Base-by-base conservation (phyloP, 441 rosid genomes). In the Adansonia rubrostipa region DNA sequence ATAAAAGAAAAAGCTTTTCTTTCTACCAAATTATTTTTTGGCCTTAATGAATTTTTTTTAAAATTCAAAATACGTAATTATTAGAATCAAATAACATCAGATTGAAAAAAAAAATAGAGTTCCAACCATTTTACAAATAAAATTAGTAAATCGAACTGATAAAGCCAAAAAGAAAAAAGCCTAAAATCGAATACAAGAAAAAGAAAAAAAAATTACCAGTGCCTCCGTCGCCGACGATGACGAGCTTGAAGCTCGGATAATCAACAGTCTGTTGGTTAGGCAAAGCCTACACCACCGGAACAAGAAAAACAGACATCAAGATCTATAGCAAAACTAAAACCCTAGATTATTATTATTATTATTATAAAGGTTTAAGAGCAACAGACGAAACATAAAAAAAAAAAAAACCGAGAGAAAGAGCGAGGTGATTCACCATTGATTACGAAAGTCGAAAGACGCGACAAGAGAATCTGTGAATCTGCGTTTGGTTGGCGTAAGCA, bases 181-280 rank as follows among this genome's bases (percentile, higher is more conserved):
- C 45, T 10, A 5, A 15, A 36, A 51, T 22, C 6, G 9, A 33
- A 45, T 48, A 70, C 8, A 9, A 45, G 74, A 2, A 48, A 70
- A 19, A 50, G 15, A 9, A 22, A 47, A 33, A 57, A 51, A 14
- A 6, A 60, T 62, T 80, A 90, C 94, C 94, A 56, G 94, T 90
- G 67, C 94, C 94, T 74, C 94, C 94, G 75, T 92, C 96, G 5
- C 94, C 96, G 24, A 90, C 92, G 80, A 92, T 90, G 28, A 92
- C 94, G 75, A 90, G 92, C 90, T 92, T 92, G 86, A 90, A 89
- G 87, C 87, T 90, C 42, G 92, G 94, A 82, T 94, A 94, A 66
- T 88, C 88, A 4, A 92, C 98, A 42, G 96, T 91, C 82, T 87
- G 92, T 81, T 94, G 98, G 81, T 88, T 92, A 2, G 97, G 98